Conservation (phyloP, 345 rosid genomes). For the Rhodamnia argentea region DNA sequence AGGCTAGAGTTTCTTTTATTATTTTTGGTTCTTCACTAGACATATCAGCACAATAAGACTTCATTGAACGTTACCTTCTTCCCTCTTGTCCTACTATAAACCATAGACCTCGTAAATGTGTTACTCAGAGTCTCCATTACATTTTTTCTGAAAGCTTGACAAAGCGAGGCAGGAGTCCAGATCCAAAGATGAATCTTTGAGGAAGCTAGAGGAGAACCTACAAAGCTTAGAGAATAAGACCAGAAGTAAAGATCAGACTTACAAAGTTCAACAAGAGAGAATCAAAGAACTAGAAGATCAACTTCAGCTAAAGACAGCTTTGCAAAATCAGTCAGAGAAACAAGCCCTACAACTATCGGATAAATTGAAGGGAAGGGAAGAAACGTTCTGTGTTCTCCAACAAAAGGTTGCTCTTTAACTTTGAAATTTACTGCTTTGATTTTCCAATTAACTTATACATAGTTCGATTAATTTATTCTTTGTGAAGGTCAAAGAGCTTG, state of each 20-base stretch:
- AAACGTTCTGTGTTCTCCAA: constrained; percentile 48
- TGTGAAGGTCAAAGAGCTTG: constrained; percentile 64
- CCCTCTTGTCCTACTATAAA: neutral
- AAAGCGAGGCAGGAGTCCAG: constrained; percentile 72
- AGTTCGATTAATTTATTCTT: neutral
- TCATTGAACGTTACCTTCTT: neutral
- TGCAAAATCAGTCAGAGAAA: constrained; percentile 49
- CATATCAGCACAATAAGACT: neutral
- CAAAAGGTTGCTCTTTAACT: constrained; percentile 41
- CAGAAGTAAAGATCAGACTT: constrained; percentile 53
- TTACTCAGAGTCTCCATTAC: neutral
- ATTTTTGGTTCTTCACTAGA: neutral
- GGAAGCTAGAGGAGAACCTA: constrained; percentile 69
- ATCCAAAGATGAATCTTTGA: constrained; percentile 66
- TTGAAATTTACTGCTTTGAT: neutral
- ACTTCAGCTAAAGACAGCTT: constrained; percentile 33
- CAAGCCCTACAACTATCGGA: constrained; percentile 55
- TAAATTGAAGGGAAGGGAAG: constrained; percentile 61
- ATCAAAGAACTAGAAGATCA: constrained; percentile 82
- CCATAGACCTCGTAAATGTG: neutral
- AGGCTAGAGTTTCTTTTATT: neutral
- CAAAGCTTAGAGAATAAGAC: constrained; percentile 63
- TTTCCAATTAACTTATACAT: neutral
- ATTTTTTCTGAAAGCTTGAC: constrained; percentile 39
- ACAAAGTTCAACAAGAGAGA: constrained; percentile 58